Conservation (phyloP, 306 rosid genomes). For the Sesbania bispinosa region DNA sequence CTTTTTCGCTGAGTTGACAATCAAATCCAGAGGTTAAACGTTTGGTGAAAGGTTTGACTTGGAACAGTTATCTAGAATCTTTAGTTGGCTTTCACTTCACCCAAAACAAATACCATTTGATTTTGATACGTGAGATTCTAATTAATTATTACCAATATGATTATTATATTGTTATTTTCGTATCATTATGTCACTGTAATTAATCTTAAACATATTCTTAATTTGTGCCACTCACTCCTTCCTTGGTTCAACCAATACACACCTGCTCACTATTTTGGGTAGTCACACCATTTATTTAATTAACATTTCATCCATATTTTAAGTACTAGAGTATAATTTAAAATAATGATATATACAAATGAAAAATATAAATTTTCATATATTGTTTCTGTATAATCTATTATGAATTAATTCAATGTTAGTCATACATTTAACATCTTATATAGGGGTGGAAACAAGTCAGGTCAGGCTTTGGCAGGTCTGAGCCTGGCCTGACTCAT, state of each 20-base stretch:
- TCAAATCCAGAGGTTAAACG: not conserved
- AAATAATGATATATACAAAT: too few relatives aligned
- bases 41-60: conserved; percentile 36
- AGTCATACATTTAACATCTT: too few relatives aligned
- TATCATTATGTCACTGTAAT: not conserved
- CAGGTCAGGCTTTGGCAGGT: too few relatives aligned
- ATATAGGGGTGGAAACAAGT: too few relatives aligned
- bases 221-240: not conserved
- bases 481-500: too few relatives aligned
- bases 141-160: not conserved
- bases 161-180: not conserved
- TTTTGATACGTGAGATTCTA: not conserved
- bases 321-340: too few relatives aligned
- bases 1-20: conserved; percentile 24
- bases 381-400: too few relatives aligned
- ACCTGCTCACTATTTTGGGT: not conserved
- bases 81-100: conserved; percentile 34
- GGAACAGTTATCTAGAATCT: conserved; percentile 27
- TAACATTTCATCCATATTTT: too few relatives aligned
- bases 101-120: conserved; percentile 19
- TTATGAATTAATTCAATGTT: too few relatives aligned
- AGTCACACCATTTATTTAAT: not conserved
- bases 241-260: not conserved
- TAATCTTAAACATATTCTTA: not conserved
- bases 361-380: too few relatives aligned